Percentiles rank a stretch among this genome's conserved stretches.
Evolutionary conservation across 2,329 filamentous ascomycete species (phyloP).

Genomic region (Tolypocladium nubicola): DNA sequence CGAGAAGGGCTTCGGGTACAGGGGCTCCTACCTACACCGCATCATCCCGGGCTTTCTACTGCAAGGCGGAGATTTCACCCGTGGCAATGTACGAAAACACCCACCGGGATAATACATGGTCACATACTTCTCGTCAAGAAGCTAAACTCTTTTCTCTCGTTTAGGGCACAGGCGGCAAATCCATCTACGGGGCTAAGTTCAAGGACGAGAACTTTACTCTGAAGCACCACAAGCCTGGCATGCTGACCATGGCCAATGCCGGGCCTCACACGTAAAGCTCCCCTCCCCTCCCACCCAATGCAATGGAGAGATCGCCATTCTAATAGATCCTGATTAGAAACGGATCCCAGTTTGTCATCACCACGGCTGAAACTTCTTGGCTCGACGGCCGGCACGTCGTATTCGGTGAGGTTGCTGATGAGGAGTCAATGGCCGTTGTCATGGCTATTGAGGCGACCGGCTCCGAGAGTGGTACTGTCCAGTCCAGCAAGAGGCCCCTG

Average conservation of each 20-base stretch:
- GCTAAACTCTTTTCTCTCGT: constrained; percentile 4
- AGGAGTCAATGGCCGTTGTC: constrained; percentile 40
- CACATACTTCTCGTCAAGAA: too few species aligned
- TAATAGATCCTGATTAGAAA: constrained; percentile 54
- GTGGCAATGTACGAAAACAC: constrained; percentile 61
- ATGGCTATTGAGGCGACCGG: constrained; percentile 52
- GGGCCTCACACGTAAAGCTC: constrained; percentile 74
- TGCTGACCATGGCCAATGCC: constrained; percentile 92
- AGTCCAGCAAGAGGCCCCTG: constrained; percentile 45
- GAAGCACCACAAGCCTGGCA: constrained; percentile 64
- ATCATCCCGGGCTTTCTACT: constrained; percentile 93
- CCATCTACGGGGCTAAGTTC: constrained; percentile 93
- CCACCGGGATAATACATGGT: neutral
- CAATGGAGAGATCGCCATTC: constrained; percentile 2
- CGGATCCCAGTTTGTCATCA: constrained; percentile 97
- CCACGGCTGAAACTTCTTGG: constrained; percentile 83
- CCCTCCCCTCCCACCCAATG: neutral
- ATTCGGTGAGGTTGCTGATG: constrained; percentile 61
- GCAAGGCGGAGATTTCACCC: constrained; percentile 92
- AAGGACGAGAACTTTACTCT: constrained; percentile 80
- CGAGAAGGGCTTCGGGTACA: constrained; percentile 74
- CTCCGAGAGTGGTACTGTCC: constrained; percentile 40
- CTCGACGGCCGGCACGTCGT: constrained; percentile 76
- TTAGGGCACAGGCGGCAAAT: constrained; percentile 82
- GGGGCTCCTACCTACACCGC: constrained; percentile 79